Percentiles rank a stretch among this genome's conserved stretches.
phyloP scores from a whole-genome alignment of 768 basidiomycete genomes.

The Dacryopinax primogenitus region DNA sequence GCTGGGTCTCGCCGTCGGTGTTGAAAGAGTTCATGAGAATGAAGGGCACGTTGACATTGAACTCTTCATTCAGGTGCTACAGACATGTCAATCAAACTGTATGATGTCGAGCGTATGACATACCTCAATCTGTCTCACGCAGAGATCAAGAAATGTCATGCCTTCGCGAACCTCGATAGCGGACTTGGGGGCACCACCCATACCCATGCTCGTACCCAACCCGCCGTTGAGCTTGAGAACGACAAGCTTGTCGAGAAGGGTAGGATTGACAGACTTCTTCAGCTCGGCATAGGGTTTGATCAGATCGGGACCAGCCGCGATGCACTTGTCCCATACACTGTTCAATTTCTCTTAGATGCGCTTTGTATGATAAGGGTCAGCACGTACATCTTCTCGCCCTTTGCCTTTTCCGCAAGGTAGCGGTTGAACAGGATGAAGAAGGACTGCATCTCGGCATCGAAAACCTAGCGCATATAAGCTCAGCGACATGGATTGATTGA shows the following conservation, averaged over 20 bases:
- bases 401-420: conserved; percentile 79
- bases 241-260: conserved; percentile 79
- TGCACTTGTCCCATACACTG: conserved; percentile 83
- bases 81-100: background rate
- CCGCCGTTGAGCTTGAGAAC: conserved; percentile 94
- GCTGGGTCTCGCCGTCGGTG: conserved; percentile 90
- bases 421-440: conserved; percentile 95
- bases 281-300: conserved; percentile 72
- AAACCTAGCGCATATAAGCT: conserved; percentile 40
- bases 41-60: conserved; percentile 83
- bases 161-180: conserved; percentile 94
- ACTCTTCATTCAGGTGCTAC: conserved; percentile 69
- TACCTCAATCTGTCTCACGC: conserved; percentile 81
- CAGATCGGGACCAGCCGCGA: conserved; percentile 72
- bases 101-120: conserved; percentile 13
- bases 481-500: background rate
- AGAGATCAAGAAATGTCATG: conserved; percentile 94
- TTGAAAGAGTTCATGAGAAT: conserved; percentile 99
- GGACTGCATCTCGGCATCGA: conserved; percentile 90
- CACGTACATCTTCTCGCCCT: conserved; percentile 71
- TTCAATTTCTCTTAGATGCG: background rate
- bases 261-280: conserved; percentile 42
- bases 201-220: conserved; percentile 84
- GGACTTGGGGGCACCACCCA: conserved; percentile 74
- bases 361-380: background rate